Evolutionary conservation across 1,139 yeast species (phyloP), one percentile per base, ranked within the genome.

Genomic region (Magnusiomyces starmeri): DNA sequence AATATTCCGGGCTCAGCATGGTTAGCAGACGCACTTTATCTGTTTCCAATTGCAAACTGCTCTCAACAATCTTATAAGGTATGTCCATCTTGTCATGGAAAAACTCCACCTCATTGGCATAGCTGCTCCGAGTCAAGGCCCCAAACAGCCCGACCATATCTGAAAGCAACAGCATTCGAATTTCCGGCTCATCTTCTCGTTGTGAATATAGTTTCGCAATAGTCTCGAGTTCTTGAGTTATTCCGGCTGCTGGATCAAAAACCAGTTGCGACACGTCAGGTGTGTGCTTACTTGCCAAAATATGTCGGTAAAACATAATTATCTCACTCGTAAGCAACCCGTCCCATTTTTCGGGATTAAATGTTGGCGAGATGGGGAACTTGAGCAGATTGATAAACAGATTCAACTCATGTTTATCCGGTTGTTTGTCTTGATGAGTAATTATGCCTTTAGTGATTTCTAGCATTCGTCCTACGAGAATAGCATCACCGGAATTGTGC

Each of bases 131-230:
- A 1, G 66, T 62, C 9, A 63, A 50, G 3, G 56, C 59, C 1
- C 62, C 62, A 45, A 60, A 60, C 29, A 62, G 57, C 21, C 56
- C 53, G 34, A 53, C 52, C n/a, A 59, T 54, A 29, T 61, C 62
- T 18, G 57, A 56, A 10, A 51, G 29, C 43, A 61, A 41, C 34
- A 62, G 55, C 16, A 49, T 37, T 14, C 52, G 50, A 14, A 56
- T 56, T 21, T 56, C 60, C 3, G 53, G 46, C 43, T 52, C 49
- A 8, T 48, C 43, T 21, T 54, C 46, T 16, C 56, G 44, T 18
- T 45, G 46, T 4, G 48, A n/a, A 39, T 55, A 61, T n/a, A 62
- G 47, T 3, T 49, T 42, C 10, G 57, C 53, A 20, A 61, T 54
- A 2, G 53, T 57, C 24, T 49, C 50, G 12, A 62, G 45, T 42